These are phyloP conservation scores for Novymonas esmeraldas DNA, from an alignment of 208 protist species.

Conservation along the genomic window DNA sequence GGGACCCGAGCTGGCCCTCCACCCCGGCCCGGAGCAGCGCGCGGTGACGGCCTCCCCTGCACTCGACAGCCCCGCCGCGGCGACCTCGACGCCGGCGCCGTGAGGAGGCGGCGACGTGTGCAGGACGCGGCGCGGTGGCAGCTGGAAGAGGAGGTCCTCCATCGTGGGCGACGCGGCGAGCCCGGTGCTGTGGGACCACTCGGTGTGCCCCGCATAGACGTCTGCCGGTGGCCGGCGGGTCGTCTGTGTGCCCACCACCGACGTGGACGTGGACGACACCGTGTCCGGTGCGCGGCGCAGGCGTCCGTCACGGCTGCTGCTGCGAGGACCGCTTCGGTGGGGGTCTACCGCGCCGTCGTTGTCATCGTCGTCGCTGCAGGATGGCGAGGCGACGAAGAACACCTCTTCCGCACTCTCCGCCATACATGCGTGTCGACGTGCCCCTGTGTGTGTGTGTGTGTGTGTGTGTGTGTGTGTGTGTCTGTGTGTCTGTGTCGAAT, in stretches of 20 bases:
- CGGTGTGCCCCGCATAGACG: neutral
- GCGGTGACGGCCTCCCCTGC: neutral
- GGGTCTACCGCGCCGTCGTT: neutral
- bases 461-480: no score
- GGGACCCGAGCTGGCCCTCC: neutral
- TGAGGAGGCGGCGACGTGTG: neutral
- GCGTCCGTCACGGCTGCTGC: no score
- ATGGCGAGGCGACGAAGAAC: constrained; percentile 14
- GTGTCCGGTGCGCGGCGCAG: no score
- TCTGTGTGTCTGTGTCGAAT: no score
- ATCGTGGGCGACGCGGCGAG: constrained; percentile 8
- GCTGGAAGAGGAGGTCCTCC: constrained; percentile 25
- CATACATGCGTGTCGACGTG: neutral
- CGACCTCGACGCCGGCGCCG: neutral
- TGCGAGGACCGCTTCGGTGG: no score
- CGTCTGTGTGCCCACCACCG: no score
- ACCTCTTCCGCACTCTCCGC: neutral
- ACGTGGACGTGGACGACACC: no score
- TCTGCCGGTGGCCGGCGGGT: no score
- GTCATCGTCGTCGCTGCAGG: constrained; percentile 3
- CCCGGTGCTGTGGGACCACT: no score
- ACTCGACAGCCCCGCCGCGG: neutral
- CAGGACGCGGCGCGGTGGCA: constrained; percentile 1
- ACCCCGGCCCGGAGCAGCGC: neutral
- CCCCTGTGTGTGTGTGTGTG: neutral